Evolutionary conservation across 805 yeast genomes (phyloP), one percentile per base, ranked within the genome.

Genomic region (Saccharomycopsis selenospora): DNA sequence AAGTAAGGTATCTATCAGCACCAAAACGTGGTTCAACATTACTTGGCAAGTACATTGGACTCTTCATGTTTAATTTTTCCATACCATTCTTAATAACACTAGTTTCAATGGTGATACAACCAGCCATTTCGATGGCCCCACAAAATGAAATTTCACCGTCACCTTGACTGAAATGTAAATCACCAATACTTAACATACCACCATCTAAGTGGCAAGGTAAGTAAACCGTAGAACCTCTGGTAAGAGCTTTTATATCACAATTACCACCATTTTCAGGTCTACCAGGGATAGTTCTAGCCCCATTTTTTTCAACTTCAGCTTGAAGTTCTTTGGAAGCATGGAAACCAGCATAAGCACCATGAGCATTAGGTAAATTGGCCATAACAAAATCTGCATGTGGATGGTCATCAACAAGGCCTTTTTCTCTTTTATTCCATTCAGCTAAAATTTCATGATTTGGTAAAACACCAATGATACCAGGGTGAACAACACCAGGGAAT

Each of bases 81-180:
- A 73, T 64, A 7, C 78, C 79, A 49, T 61, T 60, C 50, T 71
- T 71, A 50, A 73, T 63, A 40, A 73, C 60, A 2, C 64, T 55
- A 36, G 68, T 64, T 50, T 69, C 64, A 51, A 74, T 54, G 4
- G 77, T 72, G 51, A 73, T 66, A 42, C 64, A 59, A 7, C 78
- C 78, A 14, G 74, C 66, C 77, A 72, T 73, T 56, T 73, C 78
- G 55, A 73, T 73, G 11, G 76, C 79, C 26, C 79, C 79, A 57
- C 79, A 73, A 55, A 74, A 73, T 7, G 77, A 68, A 43, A 73
- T 71, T 53, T 73, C 78, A 13, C 78, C 79, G 55, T 73, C 78
- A 14, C 78, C 79, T 58, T 73, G 77, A 23, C 74, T 67, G 59
- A 74, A 73, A 56, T 73, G 79, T 30, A 73, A 56, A 54, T 73